These are phyloP conservation scores for Cystoisospora suis DNA, from an alignment of 169 alveolate species.

Conservation along the genomic window DNA sequence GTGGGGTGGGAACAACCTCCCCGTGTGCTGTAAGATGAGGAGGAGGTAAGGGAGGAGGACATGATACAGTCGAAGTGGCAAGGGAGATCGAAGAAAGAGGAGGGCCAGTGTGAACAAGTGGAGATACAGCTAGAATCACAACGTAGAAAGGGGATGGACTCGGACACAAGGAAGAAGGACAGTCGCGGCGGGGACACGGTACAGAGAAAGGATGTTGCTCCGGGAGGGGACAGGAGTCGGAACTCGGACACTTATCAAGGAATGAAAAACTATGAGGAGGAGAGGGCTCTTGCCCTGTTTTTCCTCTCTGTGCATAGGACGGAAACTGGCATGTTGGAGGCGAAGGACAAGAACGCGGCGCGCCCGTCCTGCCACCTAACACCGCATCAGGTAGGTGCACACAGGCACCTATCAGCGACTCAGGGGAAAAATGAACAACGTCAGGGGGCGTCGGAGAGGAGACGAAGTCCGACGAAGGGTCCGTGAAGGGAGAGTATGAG, in stretches of 20 bases:
- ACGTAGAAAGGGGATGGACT: slow-evolving; percentile 3
- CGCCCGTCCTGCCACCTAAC: not conserved
- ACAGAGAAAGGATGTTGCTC: not conserved
- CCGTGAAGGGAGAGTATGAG: not conserved
- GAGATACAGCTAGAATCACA: not conserved
- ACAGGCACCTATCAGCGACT: slow-evolving; percentile 8
- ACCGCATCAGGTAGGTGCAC: slow-evolving; percentile 12
- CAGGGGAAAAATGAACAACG: not conserved
- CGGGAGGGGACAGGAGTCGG: too few relatives aligned
- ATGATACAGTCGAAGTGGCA: not conserved
- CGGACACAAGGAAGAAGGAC: not conserved
- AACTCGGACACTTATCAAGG: too few relatives aligned
- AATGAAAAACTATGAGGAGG: too few relatives aligned
- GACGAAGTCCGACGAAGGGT: too few relatives aligned
- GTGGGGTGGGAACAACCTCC: too few relatives aligned
- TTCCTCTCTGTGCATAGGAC: too few relatives aligned
- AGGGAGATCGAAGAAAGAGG: not conserved
- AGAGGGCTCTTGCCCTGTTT: too few relatives aligned
- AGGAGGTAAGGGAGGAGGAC: not conserved
- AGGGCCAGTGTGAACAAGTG: not conserved
- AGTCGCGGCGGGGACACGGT: not conserved
- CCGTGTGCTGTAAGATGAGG: too few relatives aligned
- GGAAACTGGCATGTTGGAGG: too few relatives aligned
- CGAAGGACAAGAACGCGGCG: too few relatives aligned
- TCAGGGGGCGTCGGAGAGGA: not conserved